These are phyloP conservation scores for Boletus pseudopeckii DNA, from an alignment of 768 basidiomycete species.

Conservation along the genomic window DNA sequence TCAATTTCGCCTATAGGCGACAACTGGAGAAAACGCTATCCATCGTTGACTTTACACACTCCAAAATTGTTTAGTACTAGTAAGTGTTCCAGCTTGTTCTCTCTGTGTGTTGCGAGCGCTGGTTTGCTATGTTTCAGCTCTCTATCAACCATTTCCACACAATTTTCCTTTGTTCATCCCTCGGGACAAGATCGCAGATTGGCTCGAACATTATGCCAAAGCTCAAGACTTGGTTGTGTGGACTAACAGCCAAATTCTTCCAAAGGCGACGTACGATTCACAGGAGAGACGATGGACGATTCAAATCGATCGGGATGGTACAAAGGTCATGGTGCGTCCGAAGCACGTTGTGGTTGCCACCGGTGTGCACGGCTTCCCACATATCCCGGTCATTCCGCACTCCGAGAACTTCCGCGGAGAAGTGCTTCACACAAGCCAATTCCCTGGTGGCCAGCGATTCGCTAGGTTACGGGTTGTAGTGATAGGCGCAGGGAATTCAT, in stretches of 20 bases:
- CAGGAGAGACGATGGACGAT: slow-evolving; percentile 1
- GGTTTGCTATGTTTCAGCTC: background rate
- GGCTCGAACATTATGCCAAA: slow-evolving; percentile 3
- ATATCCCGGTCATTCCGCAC: background rate
- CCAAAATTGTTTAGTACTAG: background rate
- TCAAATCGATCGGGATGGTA: background rate
- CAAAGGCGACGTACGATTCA: background rate
- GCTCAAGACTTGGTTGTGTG: slow-evolving; percentile 6
- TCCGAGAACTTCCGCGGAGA: slow-evolving; percentile 2
- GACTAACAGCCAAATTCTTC: slow-evolving; percentile 5
- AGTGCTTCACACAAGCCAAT: slow-evolving; percentile 5
- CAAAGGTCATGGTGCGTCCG: background rate
- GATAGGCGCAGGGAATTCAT: background rate
- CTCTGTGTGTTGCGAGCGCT: background rate
- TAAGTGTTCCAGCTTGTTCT: background rate
- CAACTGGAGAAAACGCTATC: slow-evolving; percentile 7
- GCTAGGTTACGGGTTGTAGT: slow-evolving; percentile 22
- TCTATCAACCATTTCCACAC: slow-evolving; percentile 3
- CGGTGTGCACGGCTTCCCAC: background rate
- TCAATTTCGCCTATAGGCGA: background rate
- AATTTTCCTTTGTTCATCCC: slow-evolving; percentile 5
- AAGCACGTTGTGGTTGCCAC: slow-evolving; percentile 3
- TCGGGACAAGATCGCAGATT: slow-evolving; percentile 4
- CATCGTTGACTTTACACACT: slow-evolving; percentile 2
- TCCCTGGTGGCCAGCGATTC: slow-evolving; percentile 22